phyloP scores from a whole-genome alignment of 139 green algal species.

The Pleodorina starrii region DNA sequence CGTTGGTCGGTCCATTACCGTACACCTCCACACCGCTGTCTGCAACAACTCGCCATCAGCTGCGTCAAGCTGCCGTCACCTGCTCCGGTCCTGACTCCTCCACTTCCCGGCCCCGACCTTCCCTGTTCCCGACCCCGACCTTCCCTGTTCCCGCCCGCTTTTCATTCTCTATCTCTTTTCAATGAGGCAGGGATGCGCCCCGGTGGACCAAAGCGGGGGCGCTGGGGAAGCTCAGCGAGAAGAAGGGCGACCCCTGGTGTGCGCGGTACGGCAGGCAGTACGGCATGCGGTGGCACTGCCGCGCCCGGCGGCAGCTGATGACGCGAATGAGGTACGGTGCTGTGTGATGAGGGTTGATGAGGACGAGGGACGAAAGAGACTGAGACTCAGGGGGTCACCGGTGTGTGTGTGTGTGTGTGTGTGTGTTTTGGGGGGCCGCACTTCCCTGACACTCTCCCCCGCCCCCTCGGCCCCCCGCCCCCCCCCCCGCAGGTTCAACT shows the following conservation, averaged over 20 bases:
- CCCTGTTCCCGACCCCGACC: no score
- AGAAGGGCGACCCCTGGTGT: slow-evolving; percentile 40
- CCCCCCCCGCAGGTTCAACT: slow-evolving; percentile 26
- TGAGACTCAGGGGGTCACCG: no score
- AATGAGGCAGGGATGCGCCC: slow-evolving; percentile 32
- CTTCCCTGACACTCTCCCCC: no score
- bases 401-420: background rate
- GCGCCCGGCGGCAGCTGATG: background rate
- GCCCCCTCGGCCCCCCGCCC: background rate
- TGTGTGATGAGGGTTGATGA: background rate
- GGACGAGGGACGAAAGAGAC: background rate
- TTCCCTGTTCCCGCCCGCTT: no score
- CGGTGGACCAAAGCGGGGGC: slow-evolving; percentile 17
- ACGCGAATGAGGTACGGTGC: slow-evolving; percentile 9
- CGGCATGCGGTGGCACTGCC: slow-evolving; percentile 14
- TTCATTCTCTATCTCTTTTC: no score
- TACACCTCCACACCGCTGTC: no score
- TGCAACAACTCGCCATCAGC: no score
- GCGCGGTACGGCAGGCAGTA: slow-evolving; percentile 30
- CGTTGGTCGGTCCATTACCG: no score
- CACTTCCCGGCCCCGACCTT: no score
- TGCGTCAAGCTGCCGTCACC: no score
- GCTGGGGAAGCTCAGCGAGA: slow-evolving; percentile 2
- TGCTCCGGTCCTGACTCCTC: no score
- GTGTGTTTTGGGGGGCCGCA: background rate